These are phyloP conservation scores for Rubus idaeus DNA, from an alignment of 306 rosid genomes.

Conservation along the genomic window DNA sequence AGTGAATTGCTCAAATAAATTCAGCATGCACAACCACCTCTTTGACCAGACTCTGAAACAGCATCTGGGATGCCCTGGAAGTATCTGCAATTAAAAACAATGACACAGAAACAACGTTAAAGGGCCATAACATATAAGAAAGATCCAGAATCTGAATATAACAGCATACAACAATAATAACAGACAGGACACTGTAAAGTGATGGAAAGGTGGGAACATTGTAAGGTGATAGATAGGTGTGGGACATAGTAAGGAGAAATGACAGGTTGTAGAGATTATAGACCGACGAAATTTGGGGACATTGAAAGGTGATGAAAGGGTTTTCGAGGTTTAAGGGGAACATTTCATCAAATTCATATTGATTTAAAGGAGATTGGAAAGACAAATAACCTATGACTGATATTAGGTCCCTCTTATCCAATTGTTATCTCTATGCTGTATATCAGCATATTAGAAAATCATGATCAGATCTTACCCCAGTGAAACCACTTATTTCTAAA, in stretches of 20 bases:
- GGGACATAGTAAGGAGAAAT: neutral
- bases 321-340: neutral
- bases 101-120: conserved; percentile 8
- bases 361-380: neutral
- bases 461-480: neutral
- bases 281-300: neutral
- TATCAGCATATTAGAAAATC: neutral
- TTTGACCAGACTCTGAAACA: conserved; percentile 67
- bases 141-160: neutral
- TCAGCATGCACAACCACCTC: conserved; percentile 94
- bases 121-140: neutral
- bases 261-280: no score
- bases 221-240: neutral
- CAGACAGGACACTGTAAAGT: neutral
- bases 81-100: conserved; percentile 53
- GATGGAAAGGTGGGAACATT: neutral
- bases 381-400: neutral
- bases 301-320: neutral
- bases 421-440: neutral
- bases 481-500: neutral
- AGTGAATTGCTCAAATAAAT: conserved; percentile 22
- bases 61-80: conserved; percentile 92
- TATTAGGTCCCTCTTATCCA: conserved; percentile 9
- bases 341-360: neutral
- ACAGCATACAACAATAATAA: neutral